Conservation (phyloP, 768 basidiomycete species). For the Suillus americanus region DNA sequence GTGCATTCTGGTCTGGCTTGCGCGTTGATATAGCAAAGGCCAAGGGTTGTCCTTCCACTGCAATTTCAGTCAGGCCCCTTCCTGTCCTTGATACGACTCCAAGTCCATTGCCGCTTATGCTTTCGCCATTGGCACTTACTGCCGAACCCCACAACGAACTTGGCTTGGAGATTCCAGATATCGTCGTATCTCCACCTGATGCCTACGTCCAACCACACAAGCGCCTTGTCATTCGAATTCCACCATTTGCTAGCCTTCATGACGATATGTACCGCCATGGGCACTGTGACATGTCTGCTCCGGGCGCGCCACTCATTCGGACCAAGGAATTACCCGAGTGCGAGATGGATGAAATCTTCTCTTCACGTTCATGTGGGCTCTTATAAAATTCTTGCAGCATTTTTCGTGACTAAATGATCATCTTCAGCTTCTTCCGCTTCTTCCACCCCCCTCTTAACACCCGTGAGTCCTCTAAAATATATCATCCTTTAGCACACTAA, state of each 20-base stretch:
- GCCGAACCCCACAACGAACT: not conserved
- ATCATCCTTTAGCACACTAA: not conserved
- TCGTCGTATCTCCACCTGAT: slow-evolving; percentile 2
- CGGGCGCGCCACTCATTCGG: slow-evolving; percentile 26
- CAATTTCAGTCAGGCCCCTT: slow-evolving; percentile 41
- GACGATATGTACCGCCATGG: slow-evolving; percentile 4
- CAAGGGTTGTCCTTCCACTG: slow-evolving; percentile 35
- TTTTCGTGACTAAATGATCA: not conserved
- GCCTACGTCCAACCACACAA: not conserved
- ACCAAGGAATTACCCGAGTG: slow-evolving; percentile 25
- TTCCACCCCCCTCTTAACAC: slow-evolving; percentile 11
- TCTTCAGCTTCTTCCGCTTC: slow-evolving; percentile 14
- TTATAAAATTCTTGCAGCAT: not conserved
- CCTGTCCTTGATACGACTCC: slow-evolving; percentile 34
- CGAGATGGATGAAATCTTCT: slow-evolving; percentile 17
- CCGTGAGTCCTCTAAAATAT: slow-evolving; percentile 15
- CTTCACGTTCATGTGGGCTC: slow-evolving; percentile 17
- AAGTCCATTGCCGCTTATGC: not conserved
- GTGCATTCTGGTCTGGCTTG: slow-evolving; percentile 45
- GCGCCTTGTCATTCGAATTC: slow-evolving; percentile 7
- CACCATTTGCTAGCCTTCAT: slow-evolving; percentile 7
- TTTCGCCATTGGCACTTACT: not conserved
- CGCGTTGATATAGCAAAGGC: slow-evolving; percentile 44
- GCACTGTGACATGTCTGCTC: slow-evolving; percentile 5
- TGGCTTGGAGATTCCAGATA: slow-evolving; percentile 10